phyloP scores from a whole-genome alignment of 164 flowering plant genomes.

The Chloranthus sessilifolius region DNA sequence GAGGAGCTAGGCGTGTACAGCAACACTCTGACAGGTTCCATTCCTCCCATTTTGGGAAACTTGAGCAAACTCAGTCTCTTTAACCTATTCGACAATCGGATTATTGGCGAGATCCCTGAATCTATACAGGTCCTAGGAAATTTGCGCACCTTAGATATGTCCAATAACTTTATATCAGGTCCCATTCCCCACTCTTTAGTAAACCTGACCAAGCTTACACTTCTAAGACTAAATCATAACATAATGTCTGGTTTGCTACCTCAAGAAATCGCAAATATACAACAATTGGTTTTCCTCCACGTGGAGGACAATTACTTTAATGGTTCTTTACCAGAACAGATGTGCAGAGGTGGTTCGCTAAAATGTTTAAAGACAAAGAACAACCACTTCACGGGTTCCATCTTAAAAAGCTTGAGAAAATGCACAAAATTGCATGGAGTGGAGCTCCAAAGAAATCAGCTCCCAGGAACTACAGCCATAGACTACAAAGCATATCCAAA shows the following conservation, averaged over 20 bases:
- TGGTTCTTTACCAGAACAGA: not conserved
- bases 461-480: conserved; percentile 18
- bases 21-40: not conserved
- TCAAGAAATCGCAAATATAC: conserved; percentile 2
- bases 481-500: conserved; percentile 26
- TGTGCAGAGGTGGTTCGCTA: conserved; percentile 1
- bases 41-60: not conserved
- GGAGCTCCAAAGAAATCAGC: not conserved
- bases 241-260: conserved; percentile 3
- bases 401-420: conserved; percentile 1
- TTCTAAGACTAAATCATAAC: not conserved
- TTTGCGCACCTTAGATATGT: not conserved
- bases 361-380: not conserved
- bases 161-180: not conserved
- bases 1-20: not conserved
- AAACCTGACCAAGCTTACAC: not conserved
- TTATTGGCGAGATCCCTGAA: conserved; percentile 61
- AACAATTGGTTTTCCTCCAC: not conserved
- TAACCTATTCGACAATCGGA: conserved; percentile 57
- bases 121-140: conserved; percentile 38
- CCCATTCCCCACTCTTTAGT: not conserved
- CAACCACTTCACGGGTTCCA: conserved; percentile 4
- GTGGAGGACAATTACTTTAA: not conserved
- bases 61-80: not conserved
- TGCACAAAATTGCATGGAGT: conserved; percentile 1